A percentile compares a stretch with the other conserved stretches of the same genome.
Evolutionary conservation across 495 filamentous ascomycete species (phyloP).

Genomic region (Neurospora sp.): DNA sequence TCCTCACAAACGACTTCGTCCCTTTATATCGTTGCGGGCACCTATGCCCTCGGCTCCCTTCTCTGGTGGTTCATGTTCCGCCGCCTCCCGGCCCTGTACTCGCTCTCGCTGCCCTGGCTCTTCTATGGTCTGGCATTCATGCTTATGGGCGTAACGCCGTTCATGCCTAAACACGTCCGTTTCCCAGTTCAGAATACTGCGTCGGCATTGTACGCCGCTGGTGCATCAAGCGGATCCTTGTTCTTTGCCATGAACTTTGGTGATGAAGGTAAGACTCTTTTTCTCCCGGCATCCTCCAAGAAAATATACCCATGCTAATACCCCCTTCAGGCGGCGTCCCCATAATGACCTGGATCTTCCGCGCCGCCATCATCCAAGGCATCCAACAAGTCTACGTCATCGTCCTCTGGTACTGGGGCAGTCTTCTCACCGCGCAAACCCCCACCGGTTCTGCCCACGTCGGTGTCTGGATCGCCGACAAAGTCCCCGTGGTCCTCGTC

Average conservation of each 20-base stretch:
- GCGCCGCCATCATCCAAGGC: conserved; percentile 52
- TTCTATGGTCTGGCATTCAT: conserved; percentile 53
- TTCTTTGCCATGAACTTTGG: conserved; percentile 62
- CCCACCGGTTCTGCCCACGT: not conserved
- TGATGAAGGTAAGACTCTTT: conserved; percentile 31
- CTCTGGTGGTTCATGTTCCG: conserved; percentile 38
- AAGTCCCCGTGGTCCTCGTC: conserved; percentile 28
- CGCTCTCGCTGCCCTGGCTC: conserved; percentile 41
- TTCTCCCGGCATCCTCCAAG: too few species aligned
- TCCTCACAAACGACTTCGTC: conserved; percentile 46
- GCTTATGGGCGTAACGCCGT: conserved; percentile 51
- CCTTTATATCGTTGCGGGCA: conserved; percentile 50
- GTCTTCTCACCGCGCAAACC: conserved; percentile 19
- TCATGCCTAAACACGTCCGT: conserved; percentile 24
- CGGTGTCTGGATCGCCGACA: conserved; percentile 14
- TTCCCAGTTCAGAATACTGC: conserved; percentile 49
- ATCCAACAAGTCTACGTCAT: conserved; percentile 53
- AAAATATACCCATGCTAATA: not conserved
- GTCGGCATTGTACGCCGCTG: conserved; percentile 47
- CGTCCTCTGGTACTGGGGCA: conserved; percentile 55
- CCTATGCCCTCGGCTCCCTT: conserved; percentile 48
- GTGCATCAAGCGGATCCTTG: conserved; percentile 48
- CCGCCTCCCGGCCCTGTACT: conserved; percentile 22
- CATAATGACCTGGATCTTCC: conserved; percentile 52
- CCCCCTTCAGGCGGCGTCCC: conserved; percentile 34